phyloP scores from a whole-genome alignment of 352 stramenopile species.

The Thraustochytrium sp. region DNA sequence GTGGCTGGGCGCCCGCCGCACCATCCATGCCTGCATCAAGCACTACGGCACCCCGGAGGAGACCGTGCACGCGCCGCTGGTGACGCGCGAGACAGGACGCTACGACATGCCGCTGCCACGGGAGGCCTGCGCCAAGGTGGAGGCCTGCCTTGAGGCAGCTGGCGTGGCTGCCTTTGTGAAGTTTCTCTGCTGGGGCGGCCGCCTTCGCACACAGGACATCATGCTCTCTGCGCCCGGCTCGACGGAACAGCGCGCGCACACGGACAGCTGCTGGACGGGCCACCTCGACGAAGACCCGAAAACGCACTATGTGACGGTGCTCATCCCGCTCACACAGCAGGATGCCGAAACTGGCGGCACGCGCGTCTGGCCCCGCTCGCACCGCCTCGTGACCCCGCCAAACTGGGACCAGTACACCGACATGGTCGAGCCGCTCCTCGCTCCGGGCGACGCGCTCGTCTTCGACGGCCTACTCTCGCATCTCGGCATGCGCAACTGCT shows the following conservation, averaged over 20 bases:
- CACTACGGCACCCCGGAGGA: neutral
- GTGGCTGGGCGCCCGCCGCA: conserved; percentile 19
- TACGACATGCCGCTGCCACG: conserved; percentile 38
- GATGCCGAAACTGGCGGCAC: conserved; percentile 21
- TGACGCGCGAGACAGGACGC: conserved; percentile 23
- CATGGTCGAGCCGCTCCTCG: conserved; percentile 24
- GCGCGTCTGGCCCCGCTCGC: conserved; percentile 29
- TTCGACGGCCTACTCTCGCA: conserved; percentile 42
- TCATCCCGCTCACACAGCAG: conserved; percentile 42
- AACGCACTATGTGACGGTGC: conserved; percentile 37
- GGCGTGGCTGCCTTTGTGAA: conserved; percentile 11
- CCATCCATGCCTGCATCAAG: conserved; percentile 36
- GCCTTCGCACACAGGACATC: conserved; percentile 28
- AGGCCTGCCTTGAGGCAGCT: neutral
- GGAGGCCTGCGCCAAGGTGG: neutral
- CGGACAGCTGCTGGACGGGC: conserved; percentile 12
- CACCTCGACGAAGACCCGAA: neutral
- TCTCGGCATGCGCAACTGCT: conserved; percentile 24
- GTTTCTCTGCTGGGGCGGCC: neutral
- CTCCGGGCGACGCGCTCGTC: conserved; percentile 11
- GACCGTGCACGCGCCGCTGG: conserved; percentile 10
- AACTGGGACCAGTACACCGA: conserved; percentile 16
- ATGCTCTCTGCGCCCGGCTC: conserved; percentile 34
- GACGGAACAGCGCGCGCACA: conserved; percentile 6
- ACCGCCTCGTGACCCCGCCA: neutral